Percentiles rank a stretch among this genome's conserved stretches.
Conservation (phyloP, 305 asterid genomes). For the Fraxinus xanthoxyloides region DNA sequence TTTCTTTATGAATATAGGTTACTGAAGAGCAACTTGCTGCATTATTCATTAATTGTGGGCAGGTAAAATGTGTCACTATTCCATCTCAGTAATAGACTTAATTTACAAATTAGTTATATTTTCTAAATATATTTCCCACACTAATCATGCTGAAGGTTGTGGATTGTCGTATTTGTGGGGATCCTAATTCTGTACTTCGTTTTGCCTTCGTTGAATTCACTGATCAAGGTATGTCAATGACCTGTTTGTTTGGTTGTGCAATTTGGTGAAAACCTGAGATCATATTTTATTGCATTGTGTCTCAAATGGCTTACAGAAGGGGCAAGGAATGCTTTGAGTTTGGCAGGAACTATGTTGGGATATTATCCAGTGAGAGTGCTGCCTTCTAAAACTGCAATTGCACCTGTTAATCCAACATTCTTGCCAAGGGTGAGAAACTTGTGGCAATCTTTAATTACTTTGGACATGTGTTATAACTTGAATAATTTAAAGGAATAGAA, state of each 20-base stretch:
- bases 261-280: background rate
- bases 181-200: slow-evolving; percentile 69
- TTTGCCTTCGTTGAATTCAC: slow-evolving; percentile 74
- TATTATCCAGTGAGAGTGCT: slow-evolving; percentile 62
- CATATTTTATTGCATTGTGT: background rate
- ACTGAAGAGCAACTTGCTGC: slow-evolving; percentile 71
- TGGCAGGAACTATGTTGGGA: slow-evolving; percentile 68
- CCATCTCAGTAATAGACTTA: background rate
- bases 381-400: slow-evolving; percentile 77
- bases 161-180: slow-evolving; percentile 74
- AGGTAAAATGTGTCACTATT: slow-evolving; percentile 36
- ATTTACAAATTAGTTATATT: background rate
- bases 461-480: background rate
- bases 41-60: slow-evolving; percentile 61
- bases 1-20: slow-evolving; percentile 33
- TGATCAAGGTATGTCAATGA: slow-evolving; percentile 44
- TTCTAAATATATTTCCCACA: background rate
- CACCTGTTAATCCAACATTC: slow-evolving; percentile 72
- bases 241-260: background rate
- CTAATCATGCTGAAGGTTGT: slow-evolving; percentile 43
- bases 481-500: background rate
- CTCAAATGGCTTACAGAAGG: slow-evolving; percentile 39
- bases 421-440: slow-evolving; percentile 57
- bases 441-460: background rate
- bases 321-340: slow-evolving; percentile 52